Evolutionary conservation across 2,329 filamentous ascomycete genomes (phyloP).

Genomic region (Zasmidium citrigriseum): DNA sequence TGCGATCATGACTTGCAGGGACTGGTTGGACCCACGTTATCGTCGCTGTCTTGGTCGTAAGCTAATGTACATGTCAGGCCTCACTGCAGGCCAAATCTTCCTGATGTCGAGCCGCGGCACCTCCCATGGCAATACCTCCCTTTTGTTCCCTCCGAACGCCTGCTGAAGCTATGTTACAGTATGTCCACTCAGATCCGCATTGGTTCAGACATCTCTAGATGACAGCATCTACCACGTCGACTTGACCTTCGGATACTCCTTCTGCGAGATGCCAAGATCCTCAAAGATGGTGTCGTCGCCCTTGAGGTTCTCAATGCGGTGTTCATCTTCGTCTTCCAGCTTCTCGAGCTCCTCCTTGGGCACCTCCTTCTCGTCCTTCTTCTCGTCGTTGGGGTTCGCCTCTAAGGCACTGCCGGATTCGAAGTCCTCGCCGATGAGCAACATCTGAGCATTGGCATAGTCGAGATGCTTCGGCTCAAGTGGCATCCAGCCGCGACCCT

Average conservation of each 20-base stretch:
- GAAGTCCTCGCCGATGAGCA: constrained; percentile 72
- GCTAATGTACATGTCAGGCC: background rate
- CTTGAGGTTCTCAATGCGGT: constrained; percentile 62
- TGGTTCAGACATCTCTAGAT: background rate
- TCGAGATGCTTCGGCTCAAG: constrained; percentile 58
- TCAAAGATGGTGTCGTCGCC: constrained; percentile 63
- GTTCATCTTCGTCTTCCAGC: constrained; percentile 72
- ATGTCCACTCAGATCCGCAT: background rate
- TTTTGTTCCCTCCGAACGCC: background rate
- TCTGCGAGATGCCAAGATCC: constrained; percentile 60
- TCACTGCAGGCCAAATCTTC: background rate
- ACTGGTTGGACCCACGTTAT: too few species aligned
- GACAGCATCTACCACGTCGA: constrained; percentile 57
- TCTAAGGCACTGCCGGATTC: constrained; percentile 60
- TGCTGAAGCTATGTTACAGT: background rate
- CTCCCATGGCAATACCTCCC: background rate
- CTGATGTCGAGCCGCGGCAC: background rate
- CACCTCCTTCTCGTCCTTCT: constrained; percentile 58
- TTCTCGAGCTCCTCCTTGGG: constrained; percentile 72
- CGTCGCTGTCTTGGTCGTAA: background rate
- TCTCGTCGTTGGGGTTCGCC: constrained; percentile 58
- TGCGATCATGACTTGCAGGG: too few species aligned
- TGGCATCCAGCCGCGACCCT: constrained; percentile 71
- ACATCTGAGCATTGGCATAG: constrained; percentile 72
- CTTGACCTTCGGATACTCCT: constrained; percentile 65